Conservation (phyloP, 169 alveolate genomes). For the Neospora caninum region DNA sequence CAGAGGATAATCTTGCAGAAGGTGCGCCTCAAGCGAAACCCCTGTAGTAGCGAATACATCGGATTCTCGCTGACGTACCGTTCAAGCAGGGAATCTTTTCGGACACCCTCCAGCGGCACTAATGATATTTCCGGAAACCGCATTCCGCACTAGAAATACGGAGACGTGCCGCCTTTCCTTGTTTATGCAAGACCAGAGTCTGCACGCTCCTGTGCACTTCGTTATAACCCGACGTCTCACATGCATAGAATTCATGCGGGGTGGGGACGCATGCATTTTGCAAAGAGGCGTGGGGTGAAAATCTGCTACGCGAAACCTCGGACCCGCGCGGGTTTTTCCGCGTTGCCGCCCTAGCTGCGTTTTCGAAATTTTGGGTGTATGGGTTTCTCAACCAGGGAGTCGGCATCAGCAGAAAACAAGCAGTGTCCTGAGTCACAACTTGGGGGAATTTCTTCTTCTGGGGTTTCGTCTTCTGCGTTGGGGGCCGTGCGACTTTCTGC, state of each 20-base stretch:
- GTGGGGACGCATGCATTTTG: background rate
- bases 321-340: slow-evolving; percentile 24
- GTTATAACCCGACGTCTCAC: no score
- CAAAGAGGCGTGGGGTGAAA: background rate
- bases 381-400: background rate
- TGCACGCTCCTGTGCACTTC: no score
- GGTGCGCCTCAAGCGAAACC: no score
- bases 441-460: background rate
- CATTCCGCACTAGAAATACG: no score
- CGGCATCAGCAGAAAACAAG: background rate
- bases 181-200: no score
- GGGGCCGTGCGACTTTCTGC: background rate
- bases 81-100: no score
- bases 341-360: background rate
- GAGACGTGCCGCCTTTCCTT: no score
- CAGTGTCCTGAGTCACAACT: background rate
- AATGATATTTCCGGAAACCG: no score
- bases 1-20: no score
- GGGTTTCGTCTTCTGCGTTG: background rate
- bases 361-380: background rate
- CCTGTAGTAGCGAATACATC: no score
- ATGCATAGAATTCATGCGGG: background rate
- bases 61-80: no score
- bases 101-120: no score
- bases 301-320: background rate